Percentiles rank a stretch among this genome's conserved stretches.
Conservation (phyloP, 2,329 filamentous ascomycete species). For the Diplodia scrobiculata region DNA sequence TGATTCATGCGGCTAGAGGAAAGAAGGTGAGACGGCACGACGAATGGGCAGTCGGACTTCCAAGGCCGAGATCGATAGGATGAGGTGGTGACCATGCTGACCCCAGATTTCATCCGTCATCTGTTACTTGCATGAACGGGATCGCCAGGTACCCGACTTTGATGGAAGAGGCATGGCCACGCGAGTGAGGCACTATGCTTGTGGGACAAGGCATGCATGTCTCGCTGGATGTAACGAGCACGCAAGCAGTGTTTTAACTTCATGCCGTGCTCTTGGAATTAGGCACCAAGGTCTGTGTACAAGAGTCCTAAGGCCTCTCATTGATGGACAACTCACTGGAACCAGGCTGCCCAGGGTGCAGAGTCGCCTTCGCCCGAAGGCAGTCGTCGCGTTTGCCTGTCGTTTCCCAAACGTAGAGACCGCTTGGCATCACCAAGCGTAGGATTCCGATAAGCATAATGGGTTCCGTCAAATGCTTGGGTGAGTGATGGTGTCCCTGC, state of each 20-base stretch:
- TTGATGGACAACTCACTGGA: background rate
- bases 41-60: background rate
- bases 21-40: background rate
- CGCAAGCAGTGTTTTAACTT: background rate
- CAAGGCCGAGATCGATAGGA: background rate
- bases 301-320: background rate
- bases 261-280: background rate
- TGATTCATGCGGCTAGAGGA: background rate
- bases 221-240: background rate
- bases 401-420: background rate
- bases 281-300: background rate
- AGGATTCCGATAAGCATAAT: background rate
- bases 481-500: background rate
- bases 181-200: background rate
- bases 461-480: background rate
- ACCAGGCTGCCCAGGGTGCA: background rate
- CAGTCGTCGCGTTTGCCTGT: background rate
- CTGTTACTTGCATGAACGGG: background rate
- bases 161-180: background rate
- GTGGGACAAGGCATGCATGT: background rate
- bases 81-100: too few species aligned
- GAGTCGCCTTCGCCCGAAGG: too few species aligned
- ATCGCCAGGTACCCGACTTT: conserved; percentile 8
- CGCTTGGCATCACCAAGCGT: too few species aligned
- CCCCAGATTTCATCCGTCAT: background rate